Conservation (phyloP, 331 rosid species). For the Spiraea crenata region DNA sequence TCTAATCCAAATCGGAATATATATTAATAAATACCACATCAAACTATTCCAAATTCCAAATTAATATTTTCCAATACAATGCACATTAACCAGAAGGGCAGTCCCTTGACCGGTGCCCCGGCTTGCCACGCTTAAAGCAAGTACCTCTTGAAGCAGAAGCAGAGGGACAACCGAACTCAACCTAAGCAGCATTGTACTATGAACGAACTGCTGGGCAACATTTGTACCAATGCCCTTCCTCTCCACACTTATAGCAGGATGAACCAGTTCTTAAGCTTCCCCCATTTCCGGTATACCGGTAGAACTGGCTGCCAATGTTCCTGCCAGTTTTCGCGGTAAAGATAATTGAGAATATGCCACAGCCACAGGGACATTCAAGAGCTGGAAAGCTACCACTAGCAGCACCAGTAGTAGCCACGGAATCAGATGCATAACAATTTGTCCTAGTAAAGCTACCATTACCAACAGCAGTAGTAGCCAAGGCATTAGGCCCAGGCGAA, state of each 20-base stretch:
- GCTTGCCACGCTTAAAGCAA: slow-evolving; percentile 52
- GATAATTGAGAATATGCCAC: slow-evolving; percentile 40
- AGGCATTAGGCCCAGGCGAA: too few relatives aligned
- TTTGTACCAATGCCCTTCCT: slow-evolving; percentile 56
- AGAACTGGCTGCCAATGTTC: slow-evolving; percentile 49
- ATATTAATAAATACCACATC: too few relatives aligned
- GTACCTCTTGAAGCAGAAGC: too few relatives aligned
- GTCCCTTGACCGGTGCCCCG: slow-evolving; percentile 63
- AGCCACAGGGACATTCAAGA: slow-evolving; percentile 45
- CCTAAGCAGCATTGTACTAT: too few relatives aligned
- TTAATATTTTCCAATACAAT: too few relatives aligned
- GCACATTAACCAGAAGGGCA: slow-evolving; percentile 31
- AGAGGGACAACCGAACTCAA: too few relatives aligned
- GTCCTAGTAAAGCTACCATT: slow-evolving; percentile 19
- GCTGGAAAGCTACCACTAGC: slow-evolving; percentile 30
- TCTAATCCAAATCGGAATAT: too few relatives aligned
- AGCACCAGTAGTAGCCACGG: too few relatives aligned
- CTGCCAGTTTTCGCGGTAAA: slow-evolving; percentile 51
- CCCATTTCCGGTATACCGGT: slow-evolving; percentile 46
- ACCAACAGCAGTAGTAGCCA: not conserved
- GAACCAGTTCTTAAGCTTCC: slow-evolving; percentile 36
- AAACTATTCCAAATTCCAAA: too few relatives aligned
- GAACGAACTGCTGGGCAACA: slow-evolving; percentile 38
- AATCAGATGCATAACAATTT: slow-evolving; percentile 22
- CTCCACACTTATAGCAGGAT: slow-evolving; percentile 48